Conservation (phyloP, 345 rosid genomes). For the Dipteronia sinensis region DNA sequence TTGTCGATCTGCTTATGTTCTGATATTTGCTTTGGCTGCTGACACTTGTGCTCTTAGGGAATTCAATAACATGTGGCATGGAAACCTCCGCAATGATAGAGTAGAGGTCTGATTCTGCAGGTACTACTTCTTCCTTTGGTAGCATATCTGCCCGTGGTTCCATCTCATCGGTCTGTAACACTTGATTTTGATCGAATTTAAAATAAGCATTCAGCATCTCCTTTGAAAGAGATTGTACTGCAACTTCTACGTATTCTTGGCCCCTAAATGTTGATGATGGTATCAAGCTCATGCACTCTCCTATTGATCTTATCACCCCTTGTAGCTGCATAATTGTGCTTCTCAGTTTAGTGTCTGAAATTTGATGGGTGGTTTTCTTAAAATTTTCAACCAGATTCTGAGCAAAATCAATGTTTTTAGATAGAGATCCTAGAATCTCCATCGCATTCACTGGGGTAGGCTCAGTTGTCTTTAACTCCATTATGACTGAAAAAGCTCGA, state of each 20-base stretch:
- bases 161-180: constrained; percentile 16
- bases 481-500: constrained; percentile 57
- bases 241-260: constrained; percentile 58
- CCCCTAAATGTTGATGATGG: constrained; percentile 55
- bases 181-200: constrained; percentile 34
- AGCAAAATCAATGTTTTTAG: constrained; percentile 42
- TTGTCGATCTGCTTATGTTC: constrained; percentile 29
- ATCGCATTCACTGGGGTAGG: constrained; percentile 35
- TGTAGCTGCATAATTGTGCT: constrained; percentile 47
- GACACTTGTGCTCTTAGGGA: constrained; percentile 29
- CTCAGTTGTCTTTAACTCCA: constrained; percentile 67
- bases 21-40: constrained; percentile 40
- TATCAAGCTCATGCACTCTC: constrained; percentile 62
- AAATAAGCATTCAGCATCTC: constrained; percentile 64
- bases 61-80: constrained; percentile 32
- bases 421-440: constrained; percentile 56
- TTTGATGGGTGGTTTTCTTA: constrained; percentile 22
- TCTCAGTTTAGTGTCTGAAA: constrained; percentile 44
- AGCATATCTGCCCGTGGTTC: constrained; percentile 20
- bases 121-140: constrained; percentile 22
- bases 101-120: constrained; percentile 67
- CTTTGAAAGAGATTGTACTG: constrained; percentile 55
- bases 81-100: constrained; percentile 45
- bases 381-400: constrained; percentile 47
- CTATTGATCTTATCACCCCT: constrained; percentile 48